phyloP scores from a whole-genome alignment of 345 rosid species.

The Eucalyptus globulus region DNA sequence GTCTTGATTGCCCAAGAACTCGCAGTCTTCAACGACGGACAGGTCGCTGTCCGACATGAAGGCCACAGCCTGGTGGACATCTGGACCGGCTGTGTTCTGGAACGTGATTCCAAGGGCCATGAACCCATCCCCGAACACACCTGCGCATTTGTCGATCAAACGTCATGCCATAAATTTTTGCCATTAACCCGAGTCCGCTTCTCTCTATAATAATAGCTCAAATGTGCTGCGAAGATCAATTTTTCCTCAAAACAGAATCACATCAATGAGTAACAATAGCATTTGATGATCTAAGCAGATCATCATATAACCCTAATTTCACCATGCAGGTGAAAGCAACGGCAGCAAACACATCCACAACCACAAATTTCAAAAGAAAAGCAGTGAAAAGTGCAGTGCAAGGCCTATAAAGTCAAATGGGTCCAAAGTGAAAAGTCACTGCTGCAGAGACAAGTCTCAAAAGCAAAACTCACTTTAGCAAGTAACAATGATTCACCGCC shows the following conservation, averaged over 20 bases:
- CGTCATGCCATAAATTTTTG: background rate
- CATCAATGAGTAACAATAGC: background rate
- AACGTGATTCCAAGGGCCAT: conserved; percentile 84
- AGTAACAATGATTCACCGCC: background rate
- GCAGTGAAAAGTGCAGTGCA: background rate
- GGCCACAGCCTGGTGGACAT: conserved; percentile 89
- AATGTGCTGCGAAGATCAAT: background rate
- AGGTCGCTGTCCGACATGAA: conserved; percentile 82
- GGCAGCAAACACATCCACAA: background rate
- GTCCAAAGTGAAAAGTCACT: background rate
- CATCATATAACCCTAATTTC: background rate
- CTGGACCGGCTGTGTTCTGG: conserved; percentile 78
- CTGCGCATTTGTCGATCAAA: conserved; percentile 11
- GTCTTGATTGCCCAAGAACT: conserved; percentile 88
- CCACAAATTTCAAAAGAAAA: background rate
- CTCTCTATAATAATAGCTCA: background rate
- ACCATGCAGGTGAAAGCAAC: background rate
- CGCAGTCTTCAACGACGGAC: conserved; percentile 66
- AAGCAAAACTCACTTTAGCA: background rate
- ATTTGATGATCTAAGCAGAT: background rate
- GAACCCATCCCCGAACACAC: conserved; percentile 87
- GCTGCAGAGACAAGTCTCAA: background rate
- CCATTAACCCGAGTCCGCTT: background rate
- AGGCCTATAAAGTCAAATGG: background rate
- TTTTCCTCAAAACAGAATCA: background rate